Percentiles rank a stretch among this genome's conserved stretches.
These are phyloP conservation scores for Skeletonema tropicum DNA, from an alignment of 108 stramenopile species.

Conservation along the genomic window DNA sequence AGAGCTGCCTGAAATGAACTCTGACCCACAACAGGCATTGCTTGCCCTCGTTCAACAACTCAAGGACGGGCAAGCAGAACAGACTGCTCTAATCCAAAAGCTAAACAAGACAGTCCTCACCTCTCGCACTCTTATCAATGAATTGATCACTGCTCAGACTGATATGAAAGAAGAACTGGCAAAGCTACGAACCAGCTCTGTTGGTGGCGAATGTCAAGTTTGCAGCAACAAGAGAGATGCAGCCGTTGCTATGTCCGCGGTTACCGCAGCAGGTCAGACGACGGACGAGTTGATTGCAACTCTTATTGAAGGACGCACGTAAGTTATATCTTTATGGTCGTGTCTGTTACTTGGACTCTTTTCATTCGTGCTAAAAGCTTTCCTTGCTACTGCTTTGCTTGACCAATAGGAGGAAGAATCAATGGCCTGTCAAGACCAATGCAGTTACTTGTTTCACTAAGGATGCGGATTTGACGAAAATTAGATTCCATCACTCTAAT, in stretches of 20 bases:
- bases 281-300: background rate
- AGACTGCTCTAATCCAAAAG: conserved; percentile 27
- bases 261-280: background rate
- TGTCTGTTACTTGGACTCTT: background rate
- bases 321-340: background rate
- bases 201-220: background rate
- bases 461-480: conserved; percentile 28
- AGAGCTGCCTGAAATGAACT: background rate
- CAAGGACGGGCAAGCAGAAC: conserved; percentile 24
- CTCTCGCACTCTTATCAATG: conserved; percentile 29
- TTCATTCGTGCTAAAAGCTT: background rate
- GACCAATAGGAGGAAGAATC: conserved; percentile 6
- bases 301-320: background rate
- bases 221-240: conserved; percentile 1
- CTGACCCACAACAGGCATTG: conserved; percentile 11
- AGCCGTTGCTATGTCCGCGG: background rate
- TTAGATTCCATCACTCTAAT: conserved; percentile 21
- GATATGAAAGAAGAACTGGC: conserved; percentile 31
- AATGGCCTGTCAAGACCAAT: conserved; percentile 29
- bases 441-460: conserved; percentile 22
- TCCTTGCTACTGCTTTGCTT: background rate
- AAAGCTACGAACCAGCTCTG: background rate
- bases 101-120: conserved; percentile 29
- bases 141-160: conserved; percentile 28
- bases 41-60: conserved; percentile 14